phyloP scores from a whole-genome alignment of 2,329 filamentous ascomycete genomes.

The Nemania abortiva region DNA sequence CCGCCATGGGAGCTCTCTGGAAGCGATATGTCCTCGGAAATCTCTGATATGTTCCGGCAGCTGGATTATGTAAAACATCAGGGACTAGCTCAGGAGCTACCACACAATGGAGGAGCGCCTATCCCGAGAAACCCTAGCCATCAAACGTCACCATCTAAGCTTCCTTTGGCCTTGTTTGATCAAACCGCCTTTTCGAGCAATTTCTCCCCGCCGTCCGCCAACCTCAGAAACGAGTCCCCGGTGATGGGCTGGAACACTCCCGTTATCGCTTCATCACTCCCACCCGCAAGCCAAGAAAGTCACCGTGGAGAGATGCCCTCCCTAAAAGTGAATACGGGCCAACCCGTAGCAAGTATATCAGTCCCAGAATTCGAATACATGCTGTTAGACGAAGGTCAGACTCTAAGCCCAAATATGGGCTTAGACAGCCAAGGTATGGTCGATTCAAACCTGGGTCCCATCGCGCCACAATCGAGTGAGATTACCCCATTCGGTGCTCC shows the following conservation, averaged over 20 bases:
- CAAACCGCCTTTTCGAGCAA: neutral
- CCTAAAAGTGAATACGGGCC: conserved; percentile 24
- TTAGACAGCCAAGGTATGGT: neutral
- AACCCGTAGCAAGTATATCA: neutral
- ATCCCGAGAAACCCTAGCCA: neutral
- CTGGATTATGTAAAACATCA: neutral
- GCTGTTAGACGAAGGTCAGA: conserved; percentile 5
- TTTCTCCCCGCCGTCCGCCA: conserved; percentile 13
- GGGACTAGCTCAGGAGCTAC: neutral
- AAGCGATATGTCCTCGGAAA: neutral
- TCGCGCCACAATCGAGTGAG: conserved; percentile 2
- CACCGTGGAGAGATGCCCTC: conserved; percentile 6
- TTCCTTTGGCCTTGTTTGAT: conserved; percentile 1
- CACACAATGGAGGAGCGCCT: neutral
- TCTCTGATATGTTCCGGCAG: neutral
- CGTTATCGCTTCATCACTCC: neutral
- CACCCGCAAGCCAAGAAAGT: neutral
- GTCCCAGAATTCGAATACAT: neutral
- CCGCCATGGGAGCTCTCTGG: conserved; percentile 3
- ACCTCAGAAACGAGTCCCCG: conserved; percentile 1
- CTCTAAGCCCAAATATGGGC: neutral
- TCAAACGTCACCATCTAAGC: conserved; percentile 21
- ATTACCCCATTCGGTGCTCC: neutral
- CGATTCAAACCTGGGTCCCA: neutral
- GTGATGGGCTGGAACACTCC: neutral